These are phyloP conservation scores for Collariella sp. DNA, from an alignment of 495 filamentous ascomycete genomes.

Conservation along the genomic window DNA sequence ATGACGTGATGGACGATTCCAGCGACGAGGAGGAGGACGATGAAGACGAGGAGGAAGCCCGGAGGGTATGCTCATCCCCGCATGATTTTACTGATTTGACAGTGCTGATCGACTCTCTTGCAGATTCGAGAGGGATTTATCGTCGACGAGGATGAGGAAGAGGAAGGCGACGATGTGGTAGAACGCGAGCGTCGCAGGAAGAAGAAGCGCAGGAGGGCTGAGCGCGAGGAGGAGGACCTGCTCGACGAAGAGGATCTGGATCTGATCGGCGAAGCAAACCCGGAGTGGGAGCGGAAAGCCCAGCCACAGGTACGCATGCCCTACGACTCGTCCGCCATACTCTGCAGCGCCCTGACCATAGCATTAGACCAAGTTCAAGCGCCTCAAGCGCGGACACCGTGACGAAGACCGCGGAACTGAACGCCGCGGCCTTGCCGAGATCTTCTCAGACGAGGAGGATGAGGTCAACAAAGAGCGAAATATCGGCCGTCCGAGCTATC, in stretches of 20 bases:
- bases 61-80: constrained; percentile 31
- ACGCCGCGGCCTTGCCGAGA: constrained; percentile 69
- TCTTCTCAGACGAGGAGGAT: constrained; percentile 95
- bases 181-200: constrained; percentile 51
- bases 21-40: constrained; percentile 96
- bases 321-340: too few species aligned
- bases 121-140: constrained; percentile 93
- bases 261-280: constrained; percentile 72
- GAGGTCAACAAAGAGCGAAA: constrained; percentile 50
- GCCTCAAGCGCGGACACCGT: constrained; percentile 84
- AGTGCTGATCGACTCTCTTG: background rate
- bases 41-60: constrained; percentile 76
- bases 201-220: constrained; percentile 60
- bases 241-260: constrained; percentile 96
- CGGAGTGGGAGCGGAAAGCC: constrained; percentile 55
- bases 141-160: constrained; percentile 84
- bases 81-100: background rate
- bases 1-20: constrained; percentile 57
- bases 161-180: constrained; percentile 58
- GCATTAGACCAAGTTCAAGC: constrained; percentile 77
- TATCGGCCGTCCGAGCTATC: constrained; percentile 41
- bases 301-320: constrained; percentile 50
- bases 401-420: constrained; percentile 52
- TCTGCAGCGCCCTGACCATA: constrained; percentile 19
- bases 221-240: constrained; percentile 77